phyloP scores from a whole-genome alignment of 176 grass and related monocot genomes.

The Aegilops sharonensis region DNA sequence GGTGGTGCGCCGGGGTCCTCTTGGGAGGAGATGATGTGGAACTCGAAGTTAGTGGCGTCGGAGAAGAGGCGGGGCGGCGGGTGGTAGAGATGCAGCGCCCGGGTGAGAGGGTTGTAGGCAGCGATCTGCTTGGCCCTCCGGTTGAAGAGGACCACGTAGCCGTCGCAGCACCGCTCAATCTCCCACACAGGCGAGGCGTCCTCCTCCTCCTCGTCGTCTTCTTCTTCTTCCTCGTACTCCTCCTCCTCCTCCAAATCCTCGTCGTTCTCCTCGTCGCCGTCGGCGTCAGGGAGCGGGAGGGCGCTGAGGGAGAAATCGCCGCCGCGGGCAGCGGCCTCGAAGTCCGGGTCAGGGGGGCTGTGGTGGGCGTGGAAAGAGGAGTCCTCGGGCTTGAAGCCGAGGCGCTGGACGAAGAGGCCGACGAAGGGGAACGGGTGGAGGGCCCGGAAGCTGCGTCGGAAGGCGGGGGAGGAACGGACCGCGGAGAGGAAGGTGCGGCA shows the following conservation, averaged over 20 bases:
- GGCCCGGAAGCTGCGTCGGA: background rate
- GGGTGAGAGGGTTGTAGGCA: background rate
- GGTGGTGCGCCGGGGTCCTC: too few relatives aligned
- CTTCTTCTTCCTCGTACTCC: too few relatives aligned
- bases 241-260: too few relatives aligned
- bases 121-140: background rate
- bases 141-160: background rate
- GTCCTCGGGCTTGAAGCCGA: background rate
- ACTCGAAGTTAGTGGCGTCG: background rate
- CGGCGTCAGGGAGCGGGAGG: background rate
- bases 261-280: too few relatives aligned
- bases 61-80: background rate
- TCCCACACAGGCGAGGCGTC: background rate
- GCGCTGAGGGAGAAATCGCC: background rate
- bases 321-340: background rate
- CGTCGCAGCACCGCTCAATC: background rate
- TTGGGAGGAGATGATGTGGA: background rate
- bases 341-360: background rate
- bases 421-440: background rate
- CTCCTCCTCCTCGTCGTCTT: rapidly evolving
- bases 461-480: background rate
- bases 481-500: background rate
- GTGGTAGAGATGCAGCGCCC: background rate
- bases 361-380: background rate
- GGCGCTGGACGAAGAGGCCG: background rate